Evolutionary conservation across 495 filamentous ascomycete genomes (phyloP).

Genomic region (Hypoxylon trugodes): DNA sequence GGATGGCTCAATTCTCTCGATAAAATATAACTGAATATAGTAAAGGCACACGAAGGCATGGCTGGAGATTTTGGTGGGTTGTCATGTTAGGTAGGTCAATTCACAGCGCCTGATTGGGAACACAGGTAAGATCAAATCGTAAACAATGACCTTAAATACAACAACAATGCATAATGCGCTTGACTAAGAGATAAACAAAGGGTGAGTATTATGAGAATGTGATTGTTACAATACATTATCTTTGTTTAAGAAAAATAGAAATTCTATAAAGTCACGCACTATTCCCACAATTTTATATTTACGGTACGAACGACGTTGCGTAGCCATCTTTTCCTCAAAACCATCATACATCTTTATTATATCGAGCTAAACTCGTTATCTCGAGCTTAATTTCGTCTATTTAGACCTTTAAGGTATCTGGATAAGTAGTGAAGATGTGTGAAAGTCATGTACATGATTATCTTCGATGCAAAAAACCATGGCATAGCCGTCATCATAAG

Average conservation of each 20-base stretch:
- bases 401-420: not conserved
- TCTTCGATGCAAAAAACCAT: constrained; percentile 6
- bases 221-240: not conserved
- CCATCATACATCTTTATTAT: not conserved
- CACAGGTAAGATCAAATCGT: too few species aligned
- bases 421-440: constrained; percentile 14
- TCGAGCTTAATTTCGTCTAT: not conserved
- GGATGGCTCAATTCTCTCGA: too few species aligned
- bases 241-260: not conserved
- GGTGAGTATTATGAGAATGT: not conserved
- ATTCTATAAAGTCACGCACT: not conserved
- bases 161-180: too few species aligned
- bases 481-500: not conserved
- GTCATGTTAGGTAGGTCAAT: too few species aligned
- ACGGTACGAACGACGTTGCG: not conserved
- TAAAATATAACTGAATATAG: too few species aligned
- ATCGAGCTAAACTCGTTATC: not conserved
- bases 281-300: not conserved
- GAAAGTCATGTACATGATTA: constrained; percentile 8
- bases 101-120: too few species aligned
- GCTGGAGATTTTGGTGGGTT: too few species aligned
- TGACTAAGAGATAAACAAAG: not conserved
- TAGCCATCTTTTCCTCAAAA: not conserved
- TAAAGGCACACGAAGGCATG: too few species aligned
- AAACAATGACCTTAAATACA: too few species aligned